These are phyloP conservation scores for Alisma plantagoaquatica DNA, from an alignment of 106 monocot genomes.

Conservation along the genomic window DNA sequence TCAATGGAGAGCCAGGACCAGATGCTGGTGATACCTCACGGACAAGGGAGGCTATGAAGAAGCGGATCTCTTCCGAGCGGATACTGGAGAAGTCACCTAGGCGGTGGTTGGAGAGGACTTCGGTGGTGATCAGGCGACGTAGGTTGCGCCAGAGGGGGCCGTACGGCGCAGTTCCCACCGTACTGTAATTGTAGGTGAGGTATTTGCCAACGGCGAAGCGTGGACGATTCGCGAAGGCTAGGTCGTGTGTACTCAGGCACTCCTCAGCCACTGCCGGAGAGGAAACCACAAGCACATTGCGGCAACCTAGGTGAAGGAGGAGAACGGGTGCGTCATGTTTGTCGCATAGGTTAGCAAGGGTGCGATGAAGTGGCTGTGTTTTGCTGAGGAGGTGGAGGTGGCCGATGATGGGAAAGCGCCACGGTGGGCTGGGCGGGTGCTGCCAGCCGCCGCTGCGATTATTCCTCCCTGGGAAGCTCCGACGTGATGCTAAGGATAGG, in stretches of 20 bases:
- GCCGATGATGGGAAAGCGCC: constrained; percentile 34
- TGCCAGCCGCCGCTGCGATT: too few species aligned
- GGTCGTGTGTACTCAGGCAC: constrained; percentile 40
- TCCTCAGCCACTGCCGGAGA: constrained; percentile 28
- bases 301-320: constrained; percentile 46
- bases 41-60: constrained; percentile 9
- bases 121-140: constrained; percentile 28
- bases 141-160: constrained; percentile 56
- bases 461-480: too few species aligned
- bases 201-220: constrained; percentile 12
- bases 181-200: constrained; percentile 26
- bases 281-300: constrained; percentile 40
- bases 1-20: not conserved
- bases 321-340: constrained; percentile 32
- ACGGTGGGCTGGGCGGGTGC: constrained; percentile 33
- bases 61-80: constrained; percentile 22
- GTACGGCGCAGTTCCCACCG: constrained; percentile 23
- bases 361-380: constrained; percentile 47
- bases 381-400: constrained; percentile 48
- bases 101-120: constrained; percentile 35
- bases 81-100: constrained; percentile 10
- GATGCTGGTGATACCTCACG: too few species aligned
- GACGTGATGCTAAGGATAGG: too few species aligned
- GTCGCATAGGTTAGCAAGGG: constrained; percentile 25
- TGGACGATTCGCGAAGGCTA: constrained; percentile 48